Base-by-base conservation (phyloP, 2,329 filamentous ascomycete species). In the Alternaria gaisen region DNA sequence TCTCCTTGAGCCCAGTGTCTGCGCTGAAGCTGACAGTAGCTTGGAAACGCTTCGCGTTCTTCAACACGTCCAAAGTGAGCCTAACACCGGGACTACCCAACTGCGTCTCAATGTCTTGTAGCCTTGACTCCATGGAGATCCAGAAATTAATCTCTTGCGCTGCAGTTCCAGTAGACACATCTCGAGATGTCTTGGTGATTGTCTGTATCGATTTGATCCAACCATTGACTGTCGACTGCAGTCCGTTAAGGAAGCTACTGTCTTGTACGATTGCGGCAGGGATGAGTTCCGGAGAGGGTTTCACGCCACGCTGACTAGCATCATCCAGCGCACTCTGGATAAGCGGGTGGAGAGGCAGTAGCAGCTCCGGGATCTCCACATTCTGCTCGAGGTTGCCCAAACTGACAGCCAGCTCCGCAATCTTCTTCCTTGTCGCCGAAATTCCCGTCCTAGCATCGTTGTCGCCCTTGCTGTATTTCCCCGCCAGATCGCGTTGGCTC, bases 151-250 rank as follows among this genome's bases (percentile, higher is more conserved):
- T 97, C 79, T 99, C 95, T 78, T 98, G 95, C 58, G 92, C 94
- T 32, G 95, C 95, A 22, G 93, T 97, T 32, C 89, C 85, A 67
- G 86, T 85, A 77, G 90, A 76, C 1, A 92, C 89, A 71, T 99
- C 95, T 73, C 93, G 89, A 41, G 93, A 92, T 83, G 97, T 91
- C 81, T 96, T 96, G 40, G 95, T 99, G 70, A 97, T 96, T 48
- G 91, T 90, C 78, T 97, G 94, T 67, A 99, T 99, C 11, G 94
- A 97, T 82, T 97, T 97, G 82, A 99, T 99, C 95, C 95, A 99
- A 65, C 90, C 90, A 78, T 98, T 99, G 62, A 98, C 95, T 50
- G 90, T 95, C 52, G 92, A 90, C 77, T 98, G 95, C 38, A 99
- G 84, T 70, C 91, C 93, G 80, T 99, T 99, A 72, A 97, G 89